Base-by-base conservation (phyloP, 768 basidiomycete genomes). In the Lactarius quietus region DNA sequence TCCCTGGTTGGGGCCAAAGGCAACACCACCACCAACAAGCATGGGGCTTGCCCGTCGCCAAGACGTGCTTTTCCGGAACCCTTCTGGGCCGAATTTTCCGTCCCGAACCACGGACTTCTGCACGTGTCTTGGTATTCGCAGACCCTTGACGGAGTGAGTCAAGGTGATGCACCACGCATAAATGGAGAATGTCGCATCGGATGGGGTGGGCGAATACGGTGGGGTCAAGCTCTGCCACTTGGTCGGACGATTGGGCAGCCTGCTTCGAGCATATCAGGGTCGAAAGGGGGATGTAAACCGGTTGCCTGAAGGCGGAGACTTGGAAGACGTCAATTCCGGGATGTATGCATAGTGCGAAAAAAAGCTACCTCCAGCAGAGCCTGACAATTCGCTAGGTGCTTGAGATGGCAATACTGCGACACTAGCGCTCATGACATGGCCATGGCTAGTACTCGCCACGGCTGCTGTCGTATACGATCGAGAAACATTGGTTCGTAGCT, bases 1-100 rank as follows among this genome's bases (percentile, higher is more conserved):
- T 97, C 92, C 57, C 94, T 85, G 3, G 94, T 92, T 89, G 0
- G 93, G 93, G 35, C 94, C 94, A 66, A 94, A 95, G 7, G 93
- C 93, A 45, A 90, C 84, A 70, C 96, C 97, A 76, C 97, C 97
- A 38, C 96, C 96, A 36, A 88, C 82, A 61, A 89, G 83, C 83
- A 93, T 92, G 1, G 93, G 93, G 74, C 86, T 90, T 93, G 91
- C 2, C 81, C 86, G 70, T 95, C 93, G 55, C 95, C 96, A 12
- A 97, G 79, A 73, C 97, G 92, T 12, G 97, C 97, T 69, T 77
- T 81, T 65, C 97, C 96, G 18, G 86, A 84, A 10, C 96, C 96
- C 76, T 99, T 99, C 75, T 99, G 97, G 82, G 87, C 43, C 89
- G 85, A 64, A 98, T 85, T 78, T 99, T 99, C 71, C 82, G 79